Conservation (phyloP, 805 yeast genomes). For the Blastobotrys terrestris region DNA sequence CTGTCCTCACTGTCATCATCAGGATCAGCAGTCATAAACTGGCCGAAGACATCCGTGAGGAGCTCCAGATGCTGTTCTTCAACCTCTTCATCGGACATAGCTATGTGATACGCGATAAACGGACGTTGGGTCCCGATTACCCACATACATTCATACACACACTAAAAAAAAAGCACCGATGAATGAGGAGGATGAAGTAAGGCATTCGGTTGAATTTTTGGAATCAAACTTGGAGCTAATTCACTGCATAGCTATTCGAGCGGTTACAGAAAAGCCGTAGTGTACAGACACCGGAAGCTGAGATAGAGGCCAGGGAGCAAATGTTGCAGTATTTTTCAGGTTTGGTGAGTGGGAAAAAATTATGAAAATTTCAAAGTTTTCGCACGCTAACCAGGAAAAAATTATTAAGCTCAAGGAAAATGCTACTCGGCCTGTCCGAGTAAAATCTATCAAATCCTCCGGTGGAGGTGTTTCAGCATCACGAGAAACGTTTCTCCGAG, state of each 20-base stretch:
- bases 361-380: neutral
- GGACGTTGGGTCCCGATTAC: neutral
- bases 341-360: constrained; percentile 8
- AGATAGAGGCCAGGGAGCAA: constrained; percentile 6
- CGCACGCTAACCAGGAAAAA: neutral
- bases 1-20: constrained; percentile 23
- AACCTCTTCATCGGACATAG: neutral
- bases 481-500: constrained; percentile 24
- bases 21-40: constrained; percentile 21
- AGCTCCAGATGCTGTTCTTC: constrained; percentile 8
- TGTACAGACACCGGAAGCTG: neutral
- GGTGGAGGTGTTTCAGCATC: constrained; percentile 32
- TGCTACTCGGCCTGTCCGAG: constrained; percentile 23
- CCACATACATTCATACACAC: neutral
- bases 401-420: constrained; percentile 17
- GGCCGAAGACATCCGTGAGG: constrained; percentile 26
- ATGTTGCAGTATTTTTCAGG: constrained; percentile 16
- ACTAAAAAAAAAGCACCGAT: neutral
- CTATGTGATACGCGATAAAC: neutral
- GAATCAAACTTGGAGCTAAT: neutral
- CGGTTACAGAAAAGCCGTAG: constrained; percentile 1
- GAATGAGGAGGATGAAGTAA: constrained; percentile 1
- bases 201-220: neutral
- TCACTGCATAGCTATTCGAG: constrained; percentile 1
- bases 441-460: constrained; percentile 24